phyloP scores from a whole-genome alignment of 2,329 filamentous ascomycete species.

The Fusarium longipes region DNA sequence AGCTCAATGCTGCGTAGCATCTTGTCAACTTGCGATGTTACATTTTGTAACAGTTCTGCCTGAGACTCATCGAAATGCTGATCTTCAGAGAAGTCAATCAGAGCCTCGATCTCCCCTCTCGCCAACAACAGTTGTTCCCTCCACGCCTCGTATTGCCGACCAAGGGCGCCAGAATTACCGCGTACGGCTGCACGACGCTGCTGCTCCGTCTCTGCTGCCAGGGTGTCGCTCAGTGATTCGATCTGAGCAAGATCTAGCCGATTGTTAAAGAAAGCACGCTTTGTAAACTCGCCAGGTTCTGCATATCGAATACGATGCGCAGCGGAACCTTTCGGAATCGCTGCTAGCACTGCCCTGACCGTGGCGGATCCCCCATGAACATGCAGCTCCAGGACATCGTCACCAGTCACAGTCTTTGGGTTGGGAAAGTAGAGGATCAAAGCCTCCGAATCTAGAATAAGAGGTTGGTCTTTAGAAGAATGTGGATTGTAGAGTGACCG shows the following conservation, averaged over 20 bases:
- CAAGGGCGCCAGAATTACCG: constrained; percentile 76
- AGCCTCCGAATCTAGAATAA: constrained; percentile 82
- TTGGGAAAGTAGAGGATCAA: constrained; percentile 84
- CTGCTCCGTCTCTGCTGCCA: constrained; percentile 85
- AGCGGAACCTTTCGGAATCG: constrained; percentile 69
- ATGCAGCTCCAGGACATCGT: constrained; percentile 92
- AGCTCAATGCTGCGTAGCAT: constrained; percentile 72
- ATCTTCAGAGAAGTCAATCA: constrained; percentile 98
- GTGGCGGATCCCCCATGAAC: constrained; percentile 93
- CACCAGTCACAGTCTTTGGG: constrained; percentile 87
- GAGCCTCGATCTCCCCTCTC: constrained; percentile 89
- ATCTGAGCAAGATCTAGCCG: constrained; percentile 88
- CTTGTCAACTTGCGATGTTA: constrained; percentile 70
- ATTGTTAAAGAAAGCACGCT: constrained; percentile 87
- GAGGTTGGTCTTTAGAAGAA: constrained; percentile 33
- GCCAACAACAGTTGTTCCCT: constrained; percentile 80
- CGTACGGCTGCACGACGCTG: constrained; percentile 88
- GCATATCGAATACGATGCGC: constrained; percentile 77
- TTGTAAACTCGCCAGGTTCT: constrained; percentile 95
- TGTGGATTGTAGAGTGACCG: constrained; percentile 75
- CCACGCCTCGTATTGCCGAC: constrained; percentile 85
- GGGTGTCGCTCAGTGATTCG: constrained; percentile 71
- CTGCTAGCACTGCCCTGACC: constrained; percentile 84
- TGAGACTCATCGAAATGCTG: constrained; percentile 96
- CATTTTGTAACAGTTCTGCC: constrained; percentile 74